A percentile compares a stretch with the other conserved stretches of the same genome.
phyloP scores from a whole-genome alignment of 2,329 filamentous ascomycete species.

The Stagonosporopsis vannaccii region DNA sequence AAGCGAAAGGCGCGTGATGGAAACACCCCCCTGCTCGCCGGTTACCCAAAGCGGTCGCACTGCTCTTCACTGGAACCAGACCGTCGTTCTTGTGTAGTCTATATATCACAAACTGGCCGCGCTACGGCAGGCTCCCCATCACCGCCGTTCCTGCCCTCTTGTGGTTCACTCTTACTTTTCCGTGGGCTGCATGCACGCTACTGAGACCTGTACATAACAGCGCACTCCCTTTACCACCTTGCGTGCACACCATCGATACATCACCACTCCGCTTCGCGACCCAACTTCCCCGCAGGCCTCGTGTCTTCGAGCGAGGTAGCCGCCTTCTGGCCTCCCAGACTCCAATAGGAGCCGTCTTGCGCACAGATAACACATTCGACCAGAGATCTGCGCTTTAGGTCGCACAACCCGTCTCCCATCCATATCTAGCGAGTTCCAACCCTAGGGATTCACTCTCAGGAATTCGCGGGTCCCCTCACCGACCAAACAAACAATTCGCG shows the following conservation, averaged over 20 bases:
- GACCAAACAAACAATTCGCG: constrained; percentile 28
- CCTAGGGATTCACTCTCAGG: constrained; percentile 25
- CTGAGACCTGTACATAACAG: constrained; percentile 15
- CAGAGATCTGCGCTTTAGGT: constrained; percentile 27
- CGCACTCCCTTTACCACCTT: constrained; percentile 3
- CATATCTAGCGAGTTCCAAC: constrained; percentile 36
- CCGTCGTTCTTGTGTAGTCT: constrained; percentile 13
- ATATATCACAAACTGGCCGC: constrained; percentile 21
- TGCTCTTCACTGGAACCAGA: constrained; percentile 13
- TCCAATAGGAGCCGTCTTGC: constrained; percentile 20
- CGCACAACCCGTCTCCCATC: constrained; percentile 32
- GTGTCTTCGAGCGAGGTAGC: constrained; percentile 11
- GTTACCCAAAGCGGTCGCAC: constrained; percentile 16
- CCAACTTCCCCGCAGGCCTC: constrained; percentile 2
- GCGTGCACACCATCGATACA: constrained; percentile 11
- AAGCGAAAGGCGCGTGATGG: constrained; percentile 23
- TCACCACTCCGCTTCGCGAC: constrained; percentile 12
- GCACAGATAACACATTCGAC: constrained; percentile 20
- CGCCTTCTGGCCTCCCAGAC: constrained; percentile 7
- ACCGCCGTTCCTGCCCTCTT: constrained; percentile 1
- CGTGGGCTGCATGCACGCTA: constrained; percentile 9
- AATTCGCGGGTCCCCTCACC: constrained; percentile 36
- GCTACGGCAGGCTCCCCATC: constrained; percentile 10
- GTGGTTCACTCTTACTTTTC: constrained; percentile 13
- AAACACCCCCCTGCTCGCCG: constrained; percentile 20